A percentile compares a stretch with the other conserved stretches of the same genome.
These are phyloP conservation scores for Epichloe coenophiala DNA, from an alignment of 2,329 filamentous ascomycete species.

Conservation along the genomic window DNA sequence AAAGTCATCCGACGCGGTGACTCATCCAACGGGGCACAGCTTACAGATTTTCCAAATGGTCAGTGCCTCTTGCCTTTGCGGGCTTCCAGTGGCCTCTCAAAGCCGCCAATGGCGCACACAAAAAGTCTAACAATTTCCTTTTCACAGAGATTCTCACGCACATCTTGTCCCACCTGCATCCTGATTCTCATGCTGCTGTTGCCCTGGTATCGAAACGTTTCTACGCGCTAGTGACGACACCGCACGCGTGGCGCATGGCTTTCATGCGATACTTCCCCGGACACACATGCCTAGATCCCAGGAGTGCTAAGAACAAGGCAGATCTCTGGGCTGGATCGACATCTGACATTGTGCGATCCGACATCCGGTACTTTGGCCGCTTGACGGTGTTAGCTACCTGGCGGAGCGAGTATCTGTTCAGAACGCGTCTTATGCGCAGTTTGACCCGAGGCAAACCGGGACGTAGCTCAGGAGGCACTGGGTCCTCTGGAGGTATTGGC, in stretches of 20 bases:
- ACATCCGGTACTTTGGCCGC: conserved; percentile 68
- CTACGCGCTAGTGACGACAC: conserved; percentile 73
- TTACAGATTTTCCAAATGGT: conserved; percentile 71
- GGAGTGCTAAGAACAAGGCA: conserved; percentile 19
- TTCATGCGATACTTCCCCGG: conserved; percentile 86
- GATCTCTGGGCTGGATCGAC: conserved; percentile 31
- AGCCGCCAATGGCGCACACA: too few relatives aligned
- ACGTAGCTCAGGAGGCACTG: conserved; percentile 36
- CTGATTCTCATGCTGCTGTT: conserved; percentile 68
- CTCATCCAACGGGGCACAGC: conserved; percentile 26
- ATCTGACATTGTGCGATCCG: conserved; percentile 47
- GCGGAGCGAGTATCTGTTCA: conserved; percentile 87
- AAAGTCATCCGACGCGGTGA: conserved; percentile 38
- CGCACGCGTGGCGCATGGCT: conserved; percentile 86
- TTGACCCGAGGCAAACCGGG: conserved; percentile 69
- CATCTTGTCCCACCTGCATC: conserved; percentile 77
- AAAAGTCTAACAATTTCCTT: neutral
- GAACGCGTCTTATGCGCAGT: conserved; percentile 72
- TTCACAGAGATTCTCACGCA: conserved; percentile 76
- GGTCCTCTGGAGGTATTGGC: conserved; percentile 34
- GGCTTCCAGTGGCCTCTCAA: neutral
- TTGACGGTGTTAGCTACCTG: conserved; percentile 79
- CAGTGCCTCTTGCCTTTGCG: conserved; percentile 14
- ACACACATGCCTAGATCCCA: conserved; percentile 30
- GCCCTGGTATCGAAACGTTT: conserved; percentile 81